Percentiles rank a stretch among this genome's conserved stretches.
These are phyloP conservation scores for Postia placenta DNA, from an alignment of 768 basidiomycete genomes.

Conservation along the genomic window DNA sequence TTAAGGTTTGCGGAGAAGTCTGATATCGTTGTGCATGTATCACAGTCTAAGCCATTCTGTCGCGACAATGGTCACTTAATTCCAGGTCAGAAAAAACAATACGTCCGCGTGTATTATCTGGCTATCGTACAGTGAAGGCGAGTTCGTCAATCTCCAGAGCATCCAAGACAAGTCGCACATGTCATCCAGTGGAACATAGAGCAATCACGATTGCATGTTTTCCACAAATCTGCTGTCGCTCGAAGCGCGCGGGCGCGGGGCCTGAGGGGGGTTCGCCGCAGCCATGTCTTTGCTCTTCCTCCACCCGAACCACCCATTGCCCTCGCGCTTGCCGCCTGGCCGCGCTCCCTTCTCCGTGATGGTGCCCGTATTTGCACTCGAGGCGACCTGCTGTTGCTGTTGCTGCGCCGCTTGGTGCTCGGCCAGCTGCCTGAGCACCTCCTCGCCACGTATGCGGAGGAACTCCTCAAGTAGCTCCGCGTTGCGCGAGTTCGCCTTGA, in stretches of 20 bases:
- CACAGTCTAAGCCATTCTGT: no score
- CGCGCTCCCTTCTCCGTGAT: neutral
- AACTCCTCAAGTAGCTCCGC: conserved; percentile 83
- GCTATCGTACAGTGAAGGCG: no score
- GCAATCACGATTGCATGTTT: conserved; percentile 18
- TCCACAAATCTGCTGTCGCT: conserved; percentile 35
- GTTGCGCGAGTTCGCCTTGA: conserved; percentile 87
- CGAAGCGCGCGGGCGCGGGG: neutral
- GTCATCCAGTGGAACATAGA: no score
- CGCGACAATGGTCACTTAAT: no score
- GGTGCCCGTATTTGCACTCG: neutral
- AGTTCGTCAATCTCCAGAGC: no score
- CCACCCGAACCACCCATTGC: conserved; percentile 13
- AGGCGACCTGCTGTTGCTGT: neutral
- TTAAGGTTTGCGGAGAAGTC: no score
- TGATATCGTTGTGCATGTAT: no score
- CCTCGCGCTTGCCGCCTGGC: neutral
- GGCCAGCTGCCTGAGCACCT: conserved; percentile 39
- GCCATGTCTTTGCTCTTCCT: conserved; percentile 11
- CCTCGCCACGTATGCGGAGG: conserved; percentile 70
- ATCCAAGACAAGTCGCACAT: no score
- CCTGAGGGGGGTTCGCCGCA: conserved; percentile 2
- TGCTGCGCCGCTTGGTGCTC: neutral
- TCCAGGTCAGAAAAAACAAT: no score
- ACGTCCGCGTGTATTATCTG: no score